Evolutionary conservation across 768 basidiomycete genomes (phyloP).

Genomic region (Termitomyces eurrhizus): DNA sequence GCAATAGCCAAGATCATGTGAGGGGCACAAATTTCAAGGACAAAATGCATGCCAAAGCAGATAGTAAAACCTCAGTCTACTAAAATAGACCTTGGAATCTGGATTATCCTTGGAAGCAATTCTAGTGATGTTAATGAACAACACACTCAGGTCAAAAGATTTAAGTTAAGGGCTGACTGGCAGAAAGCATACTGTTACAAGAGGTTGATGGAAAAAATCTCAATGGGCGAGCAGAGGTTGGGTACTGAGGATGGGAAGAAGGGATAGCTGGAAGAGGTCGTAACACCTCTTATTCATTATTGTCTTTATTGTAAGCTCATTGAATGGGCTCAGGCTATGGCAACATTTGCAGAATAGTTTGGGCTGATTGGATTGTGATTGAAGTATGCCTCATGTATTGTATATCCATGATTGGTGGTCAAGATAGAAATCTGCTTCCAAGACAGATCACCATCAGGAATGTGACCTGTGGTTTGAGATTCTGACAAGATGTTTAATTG

Average conservation of each 20-base stretch:
- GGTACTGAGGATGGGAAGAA: slow-evolving; percentile 1
- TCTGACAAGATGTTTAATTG: not conserved
- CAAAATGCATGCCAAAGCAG: no score
- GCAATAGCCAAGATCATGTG: no score
- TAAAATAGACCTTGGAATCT: not conserved
- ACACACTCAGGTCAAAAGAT: not conserved
- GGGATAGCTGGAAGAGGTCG: slow-evolving; percentile 19
- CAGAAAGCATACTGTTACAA: not conserved
- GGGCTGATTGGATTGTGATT: not conserved
- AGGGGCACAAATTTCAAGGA: no score
- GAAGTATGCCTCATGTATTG: not conserved
- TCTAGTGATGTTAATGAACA: not conserved
- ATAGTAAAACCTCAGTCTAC: no score
- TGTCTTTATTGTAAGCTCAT: not conserved
- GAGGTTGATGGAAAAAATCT: slow-evolving; percentile 17
- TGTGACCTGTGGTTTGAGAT: not conserved
- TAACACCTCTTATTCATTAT: not conserved
- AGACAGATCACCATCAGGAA: slow-evolving; percentile 1
- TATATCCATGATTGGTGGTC: not conserved
- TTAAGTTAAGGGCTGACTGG: not conserved
- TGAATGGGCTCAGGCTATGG: not conserved
- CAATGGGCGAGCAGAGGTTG: slow-evolving; percentile 9
- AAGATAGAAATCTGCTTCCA: not conserved
- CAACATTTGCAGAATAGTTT: not conserved
- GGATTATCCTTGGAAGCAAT: not conserved